Base-by-base conservation (phyloP, 108 stramenopile species). In the Cyclotella baltica region DNA sequence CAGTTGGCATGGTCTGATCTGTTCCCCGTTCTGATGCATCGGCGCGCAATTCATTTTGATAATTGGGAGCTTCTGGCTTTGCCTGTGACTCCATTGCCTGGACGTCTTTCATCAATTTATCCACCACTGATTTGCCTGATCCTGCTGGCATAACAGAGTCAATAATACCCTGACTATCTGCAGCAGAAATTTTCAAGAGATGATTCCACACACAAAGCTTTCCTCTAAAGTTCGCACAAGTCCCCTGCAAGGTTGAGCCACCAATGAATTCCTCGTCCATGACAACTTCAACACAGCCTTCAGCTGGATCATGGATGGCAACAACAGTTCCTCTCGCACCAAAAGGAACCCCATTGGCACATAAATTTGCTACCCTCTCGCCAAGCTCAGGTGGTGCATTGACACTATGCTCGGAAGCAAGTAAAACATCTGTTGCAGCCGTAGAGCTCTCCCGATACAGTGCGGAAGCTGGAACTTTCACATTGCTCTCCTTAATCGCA, bases 241-340 rank as follows among this genome's bases (percentile, higher is more conserved):
- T 73, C 27, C 99, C 98, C 55, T 98, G 97, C 9, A 99, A 75
- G 20, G 85, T 88, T 29, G 89, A 89, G 0, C 98, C 98, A 52
- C 98, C 99, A 43, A 98, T 90, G 69, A 99, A 99, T 78, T 98
- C 97, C 74, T 98, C 96, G 82, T 99, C 99, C 86, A 98, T 96
- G 28, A 99, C 94, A 46, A 99, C 96, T 67, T 99, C 99, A 35
- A 99, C 99, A 77, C 96, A 98, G 23, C 92, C 96, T 38, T 85
- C 81, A 40, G 80, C 59, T 34, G 90, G 83, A 69, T 95, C 88
- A 77, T 99, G 98, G 67, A 96, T 89, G 0, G 90, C 95, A 71
- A 99, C 95, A 56, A 99, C 98, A 35, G 98, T 98, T 29, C 99
- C 99, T 73, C 96, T 83, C 29, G 91, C 84, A 47, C 98, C 99